A percentile compares a stretch with the other conserved stretches of the same genome.
Conservation (phyloP, 495 filamentous ascomycete genomes). For the Annulohypoxylon maeteangense region DNA sequence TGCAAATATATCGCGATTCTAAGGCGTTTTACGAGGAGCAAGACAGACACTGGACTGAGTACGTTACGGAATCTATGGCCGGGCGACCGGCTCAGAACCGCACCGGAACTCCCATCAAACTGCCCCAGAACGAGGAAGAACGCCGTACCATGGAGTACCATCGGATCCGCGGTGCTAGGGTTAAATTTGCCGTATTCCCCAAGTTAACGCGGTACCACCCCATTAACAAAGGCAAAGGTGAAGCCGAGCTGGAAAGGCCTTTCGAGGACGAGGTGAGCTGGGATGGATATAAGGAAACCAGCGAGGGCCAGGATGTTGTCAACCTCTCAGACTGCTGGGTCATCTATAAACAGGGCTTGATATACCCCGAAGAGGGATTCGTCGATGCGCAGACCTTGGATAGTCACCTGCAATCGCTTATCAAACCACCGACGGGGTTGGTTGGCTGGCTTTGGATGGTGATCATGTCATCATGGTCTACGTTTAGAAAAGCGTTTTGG, state of each 20-base stretch:
- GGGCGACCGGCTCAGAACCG: neutral
- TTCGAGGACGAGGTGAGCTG: neutral
- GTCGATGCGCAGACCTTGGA: conserved; percentile 30
- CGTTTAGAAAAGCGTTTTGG: conserved; percentile 2
- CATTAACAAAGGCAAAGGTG: conserved; percentile 31
- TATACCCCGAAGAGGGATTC: conserved; percentile 12
- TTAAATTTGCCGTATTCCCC: conserved; percentile 55
- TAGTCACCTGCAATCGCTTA: conserved; percentile 12
- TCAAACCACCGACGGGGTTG: neutral
- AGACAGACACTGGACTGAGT: conserved; percentile 23
- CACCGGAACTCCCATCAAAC: neutral
- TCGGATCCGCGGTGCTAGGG: conserved; percentile 52
- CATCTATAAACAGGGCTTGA: conserved; percentile 52
- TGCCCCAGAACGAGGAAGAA: conserved; percentile 23
- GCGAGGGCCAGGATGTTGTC: conserved; percentile 45
- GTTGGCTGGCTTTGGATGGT: neutral
- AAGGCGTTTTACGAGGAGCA: conserved; percentile 26
- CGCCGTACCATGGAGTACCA: conserved; percentile 22
- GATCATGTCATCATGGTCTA: neutral
- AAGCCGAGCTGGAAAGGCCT: neutral
- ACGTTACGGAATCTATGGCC: conserved; percentile 14
- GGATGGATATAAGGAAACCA: neutral
- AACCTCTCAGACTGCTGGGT: conserved; percentile 44
- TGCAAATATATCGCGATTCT: conserved; percentile 47
- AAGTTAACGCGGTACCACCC: conserved; percentile 49